Evolutionary conservation across 768 basidiomycete genomes (phyloP).

Genomic region (Punctularia strigosozonata): DNA sequence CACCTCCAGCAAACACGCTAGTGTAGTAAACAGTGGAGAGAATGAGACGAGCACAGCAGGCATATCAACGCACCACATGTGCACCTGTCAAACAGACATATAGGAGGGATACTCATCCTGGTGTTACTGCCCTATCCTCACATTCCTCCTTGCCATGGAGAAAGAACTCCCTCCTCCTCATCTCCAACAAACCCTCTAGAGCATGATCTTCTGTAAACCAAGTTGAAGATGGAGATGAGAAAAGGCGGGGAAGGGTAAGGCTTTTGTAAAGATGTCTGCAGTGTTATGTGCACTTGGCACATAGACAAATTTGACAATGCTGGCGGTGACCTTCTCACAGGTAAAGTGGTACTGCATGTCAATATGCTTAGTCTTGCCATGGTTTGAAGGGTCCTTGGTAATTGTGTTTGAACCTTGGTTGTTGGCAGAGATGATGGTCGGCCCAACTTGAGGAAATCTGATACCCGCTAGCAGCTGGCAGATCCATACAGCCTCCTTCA

Average conservation of each 20-base stretch:
- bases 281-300: constrained; percentile 1
- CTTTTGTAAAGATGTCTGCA: constrained; percentile 8
- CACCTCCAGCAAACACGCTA: too few relatives aligned
- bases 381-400: constrained; percentile 16
- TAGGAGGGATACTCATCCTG: too few relatives aligned
- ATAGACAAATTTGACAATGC: constrained; percentile 7
- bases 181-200: too few relatives aligned
- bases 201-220: too few relatives aligned
- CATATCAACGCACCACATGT: too few relatives aligned
- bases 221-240: background rate
- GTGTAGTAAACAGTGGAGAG: too few relatives aligned
- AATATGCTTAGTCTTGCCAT: constrained; percentile 25
- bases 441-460: background rate
- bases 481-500: constrained; percentile 17
- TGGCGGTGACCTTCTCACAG: constrained; percentile 9
- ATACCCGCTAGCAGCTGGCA: constrained; percentile 12
- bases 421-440: constrained; percentile 11
- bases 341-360: constrained; percentile 24
- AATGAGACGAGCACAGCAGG: too few relatives aligned
- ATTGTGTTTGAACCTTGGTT: constrained; percentile 14
- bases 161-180: too few relatives aligned
- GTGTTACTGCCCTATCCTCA: too few relatives aligned
- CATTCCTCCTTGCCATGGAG: too few relatives aligned
- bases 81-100: too few relatives aligned
- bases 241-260: constrained; percentile 1